These are phyloP conservation scores for Acacia acuminata DNA, from an alignment of 306 rosid genomes.

Conservation along the genomic window DNA sequence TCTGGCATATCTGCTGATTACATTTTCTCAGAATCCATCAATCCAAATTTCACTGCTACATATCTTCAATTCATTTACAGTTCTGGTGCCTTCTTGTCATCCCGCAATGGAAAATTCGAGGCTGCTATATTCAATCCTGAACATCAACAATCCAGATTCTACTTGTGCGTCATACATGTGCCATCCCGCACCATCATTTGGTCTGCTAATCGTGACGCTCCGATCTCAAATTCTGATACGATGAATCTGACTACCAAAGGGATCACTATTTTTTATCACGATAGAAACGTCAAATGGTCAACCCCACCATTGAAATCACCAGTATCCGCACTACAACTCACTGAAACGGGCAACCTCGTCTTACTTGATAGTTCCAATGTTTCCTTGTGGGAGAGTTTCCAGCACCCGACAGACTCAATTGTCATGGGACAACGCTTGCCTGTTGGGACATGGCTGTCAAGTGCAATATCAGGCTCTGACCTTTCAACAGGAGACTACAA, in stretches of 20 bases:
- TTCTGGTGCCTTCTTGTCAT: slow-evolving; percentile 65
- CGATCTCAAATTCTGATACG: slow-evolving; percentile 60
- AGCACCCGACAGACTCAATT: slow-evolving; percentile 79
- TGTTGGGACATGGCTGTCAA: slow-evolving; percentile 53
- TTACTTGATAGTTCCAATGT: slow-evolving; percentile 61
- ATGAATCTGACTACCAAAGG: slow-evolving; percentile 57
- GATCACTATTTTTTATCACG: slow-evolving; percentile 43
- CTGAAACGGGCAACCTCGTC: slow-evolving; percentile 76
- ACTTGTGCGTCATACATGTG: slow-evolving; percentile 70
- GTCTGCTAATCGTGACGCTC: slow-evolving; percentile 71
- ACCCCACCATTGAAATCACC: slow-evolving; percentile 58
- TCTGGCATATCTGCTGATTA: slow-evolving; percentile 45
- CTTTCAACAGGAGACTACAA: slow-evolving; percentile 62
- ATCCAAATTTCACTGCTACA: slow-evolving; percentile 63
- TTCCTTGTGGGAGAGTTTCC: slow-evolving; percentile 94
- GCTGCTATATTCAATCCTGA: slow-evolving; percentile 65
- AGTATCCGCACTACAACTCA: slow-evolving; percentile 52
- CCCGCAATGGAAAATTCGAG: slow-evolving; percentile 60
- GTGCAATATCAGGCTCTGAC: slow-evolving; percentile 46
- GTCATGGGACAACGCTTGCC: slow-evolving; percentile 71
- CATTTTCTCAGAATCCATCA: slow-evolving; percentile 47
- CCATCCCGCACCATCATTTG: slow-evolving; percentile 69
- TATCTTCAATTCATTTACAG: slow-evolving; percentile 46
- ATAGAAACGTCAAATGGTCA: slow-evolving; percentile 67
- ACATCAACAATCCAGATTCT: slow-evolving; percentile 50